Evolutionary conservation across 1,284 basidiomycete genomes (phyloP).

Genomic region (Athelia sp.): DNA sequence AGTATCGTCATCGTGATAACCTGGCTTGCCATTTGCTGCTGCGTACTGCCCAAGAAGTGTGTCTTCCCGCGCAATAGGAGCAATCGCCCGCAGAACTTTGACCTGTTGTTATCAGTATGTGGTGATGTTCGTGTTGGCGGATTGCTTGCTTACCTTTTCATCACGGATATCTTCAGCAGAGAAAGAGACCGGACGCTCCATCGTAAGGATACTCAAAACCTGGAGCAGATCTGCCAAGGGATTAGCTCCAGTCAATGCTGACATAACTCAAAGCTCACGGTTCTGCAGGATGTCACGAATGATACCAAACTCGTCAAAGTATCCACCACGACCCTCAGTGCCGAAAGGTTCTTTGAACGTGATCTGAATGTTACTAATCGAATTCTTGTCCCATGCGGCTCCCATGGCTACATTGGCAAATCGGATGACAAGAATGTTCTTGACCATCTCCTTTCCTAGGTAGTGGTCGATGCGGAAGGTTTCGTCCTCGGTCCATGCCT

Average conservation of each 20-base stretch:
- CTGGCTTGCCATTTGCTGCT: conserved; percentile 83
- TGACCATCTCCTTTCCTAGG: conserved; percentile 98
- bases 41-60: conserved; percentile 92
- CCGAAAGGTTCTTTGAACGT: conserved; percentile 99
- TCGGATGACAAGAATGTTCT: conserved; percentile 90
- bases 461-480: conserved; percentile 98
- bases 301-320: conserved; percentile 98
- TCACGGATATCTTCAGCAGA: conserved; percentile 94
- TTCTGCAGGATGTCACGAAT: conserved; percentile 96
- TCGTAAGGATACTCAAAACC: conserved; percentile 87
- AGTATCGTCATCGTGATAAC: conserved; percentile 94
- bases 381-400: conserved; percentile 90
- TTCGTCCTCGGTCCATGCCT: conserved; percentile 91
- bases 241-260: conserved; percentile 6
- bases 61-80: conserved; percentile 73
- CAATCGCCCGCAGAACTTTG: conserved; percentile 89
- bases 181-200: conserved; percentile 98
- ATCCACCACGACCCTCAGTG: conserved; percentile 94
- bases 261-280: conserved; percentile 55
- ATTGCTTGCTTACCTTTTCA: conserved; percentile 68
- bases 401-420: conserved; percentile 91
- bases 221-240: conserved; percentile 78
- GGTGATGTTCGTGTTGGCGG: conserved; percentile 1
- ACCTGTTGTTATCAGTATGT: conserved; percentile 48
- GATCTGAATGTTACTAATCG: conserved; percentile 93